Evolutionary conservation across 208 protist genomes (phyloP).

Genomic region (Porcisia deanei): DNA sequence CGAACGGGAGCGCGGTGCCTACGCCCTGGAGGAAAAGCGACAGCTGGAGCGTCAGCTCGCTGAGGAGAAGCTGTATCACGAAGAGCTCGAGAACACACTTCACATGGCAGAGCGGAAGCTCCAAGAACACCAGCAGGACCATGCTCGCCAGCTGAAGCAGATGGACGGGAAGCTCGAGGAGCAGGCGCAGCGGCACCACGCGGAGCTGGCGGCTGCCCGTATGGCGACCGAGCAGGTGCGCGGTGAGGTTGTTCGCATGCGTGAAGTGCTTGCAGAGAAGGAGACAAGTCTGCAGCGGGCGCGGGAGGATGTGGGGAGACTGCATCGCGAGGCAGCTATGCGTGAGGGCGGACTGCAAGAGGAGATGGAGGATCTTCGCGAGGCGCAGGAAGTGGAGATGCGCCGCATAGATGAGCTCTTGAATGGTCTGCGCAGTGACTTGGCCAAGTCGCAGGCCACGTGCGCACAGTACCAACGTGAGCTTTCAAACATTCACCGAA

Average conservation of each 20-base stretch:
- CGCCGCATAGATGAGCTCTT: constrained; percentile 79
- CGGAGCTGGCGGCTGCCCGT: constrained; percentile 51
- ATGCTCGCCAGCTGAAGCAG: constrained; percentile 30
- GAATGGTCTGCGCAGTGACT: constrained; percentile 72
- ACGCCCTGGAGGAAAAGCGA: constrained; percentile 42
- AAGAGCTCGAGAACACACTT: constrained; percentile 53
- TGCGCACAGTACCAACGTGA: constrained; percentile 66
- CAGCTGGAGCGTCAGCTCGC: constrained; percentile 42
- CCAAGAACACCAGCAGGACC: constrained; percentile 46
- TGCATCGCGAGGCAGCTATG: constrained; percentile 56
- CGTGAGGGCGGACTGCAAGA: constrained; percentile 56
- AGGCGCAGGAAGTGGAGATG: constrained; percentile 67
- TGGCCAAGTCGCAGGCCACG: constrained; percentile 59
- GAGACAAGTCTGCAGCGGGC: constrained; percentile 50
- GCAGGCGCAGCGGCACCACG: constrained; percentile 50
- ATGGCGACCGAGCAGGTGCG: constrained; percentile 54
- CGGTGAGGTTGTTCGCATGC: constrained; percentile 43
- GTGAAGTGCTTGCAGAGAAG: constrained; percentile 43
- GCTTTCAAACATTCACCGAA: constrained; percentile 46
- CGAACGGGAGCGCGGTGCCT: constrained; percentile 44
- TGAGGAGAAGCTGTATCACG: constrained; percentile 32
- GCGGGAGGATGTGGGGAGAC: constrained; percentile 62
- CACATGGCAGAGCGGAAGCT: constrained; percentile 38
- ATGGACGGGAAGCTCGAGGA: constrained; percentile 53
- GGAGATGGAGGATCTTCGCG: constrained; percentile 55